Evolutionary conservation across 345 rosid species (phyloP), one percentile per base, ranked within the genome.

Genomic region (Lepidium didymum): DNA sequence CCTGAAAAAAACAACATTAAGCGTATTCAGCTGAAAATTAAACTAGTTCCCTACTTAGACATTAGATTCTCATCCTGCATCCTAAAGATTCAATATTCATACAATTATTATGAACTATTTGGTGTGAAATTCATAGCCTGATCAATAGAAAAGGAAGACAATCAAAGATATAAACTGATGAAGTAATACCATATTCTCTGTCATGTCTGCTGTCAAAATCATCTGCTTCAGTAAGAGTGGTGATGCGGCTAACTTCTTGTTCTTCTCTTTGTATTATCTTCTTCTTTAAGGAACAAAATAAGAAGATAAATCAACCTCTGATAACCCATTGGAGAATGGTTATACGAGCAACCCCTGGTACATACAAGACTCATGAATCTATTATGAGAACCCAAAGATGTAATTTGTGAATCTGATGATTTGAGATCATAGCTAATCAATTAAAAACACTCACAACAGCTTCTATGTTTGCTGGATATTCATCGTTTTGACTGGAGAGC

Each of bases 391-490:
- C 25, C 15, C 14, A 44, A 41, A 7, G 15, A 15, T 11, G 10
- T 36, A 42, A 15, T 41, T 19, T 53, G 36, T 29, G 37, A 68
- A 73, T 11, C 18, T 51, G 10, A 21, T 56, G 21, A 19, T 19
- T 19, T 19, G 35, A 65, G 55, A 43, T 23, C 5, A 57, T 35
- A 47, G 80, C 84, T 43, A 25, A 57, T 10, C 11, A 4, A 40
- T 25, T 45, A n/a, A 58, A 5, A 63, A 54, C 4, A 72, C 76
- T 62, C 77, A 85, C 96, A 12, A 94, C 96, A 54, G 96, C 98
- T 68, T 89, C 98, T 50, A 89, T 85, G 44, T 87, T 89, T 11
- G 97, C 96, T 8, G 95, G 96, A 71, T 96, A 89, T 66, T 89
- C 96, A 3, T 91, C 96, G 6, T 88, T 91, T 27, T 96, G 96